Conservation (phyloP, 2,329 filamentous ascomycete species). For the Aspergillus japonicus region DNA sequence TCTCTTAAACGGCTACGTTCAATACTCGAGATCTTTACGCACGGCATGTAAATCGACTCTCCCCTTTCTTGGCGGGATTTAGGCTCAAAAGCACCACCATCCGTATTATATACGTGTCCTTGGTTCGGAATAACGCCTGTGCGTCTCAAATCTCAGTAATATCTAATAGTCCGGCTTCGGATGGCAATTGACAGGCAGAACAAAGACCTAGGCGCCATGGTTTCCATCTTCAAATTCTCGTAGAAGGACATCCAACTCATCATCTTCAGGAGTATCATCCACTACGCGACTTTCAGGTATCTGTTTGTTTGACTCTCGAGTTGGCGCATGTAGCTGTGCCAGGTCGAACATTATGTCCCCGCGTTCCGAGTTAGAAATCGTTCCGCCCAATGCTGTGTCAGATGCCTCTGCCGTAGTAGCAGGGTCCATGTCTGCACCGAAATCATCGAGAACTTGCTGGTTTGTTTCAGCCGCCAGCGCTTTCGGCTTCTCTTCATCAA, state of each 20-base stretch:
- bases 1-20: not conserved
- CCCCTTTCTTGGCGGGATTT: not conserved
- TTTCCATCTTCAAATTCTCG: conserved; percentile 44
- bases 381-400: not conserved
- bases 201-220: not conserved
- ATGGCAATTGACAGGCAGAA: not conserved
- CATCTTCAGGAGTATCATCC: conserved; percentile 35
- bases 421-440: not conserved
- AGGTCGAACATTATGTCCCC: not conserved
- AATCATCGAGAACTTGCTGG: not conserved
- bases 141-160: not conserved
- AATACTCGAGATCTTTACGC: not conserved
- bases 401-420: not conserved
- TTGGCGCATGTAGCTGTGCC: not conserved
- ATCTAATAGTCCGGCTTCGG: not conserved
- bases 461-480: conserved; percentile 3
- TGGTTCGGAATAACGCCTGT: not conserved
- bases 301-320: conserved; percentile 1
- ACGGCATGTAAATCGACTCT: not conserved
- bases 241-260: conserved; percentile 55
- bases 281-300: not conserved
- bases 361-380: not conserved
- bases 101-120: not conserved
- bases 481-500: conserved; percentile 63
- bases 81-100: not conserved